phyloP scores from a whole-genome alignment of 768 basidiomycete genomes.

The Lentinula lateritia region DNA sequence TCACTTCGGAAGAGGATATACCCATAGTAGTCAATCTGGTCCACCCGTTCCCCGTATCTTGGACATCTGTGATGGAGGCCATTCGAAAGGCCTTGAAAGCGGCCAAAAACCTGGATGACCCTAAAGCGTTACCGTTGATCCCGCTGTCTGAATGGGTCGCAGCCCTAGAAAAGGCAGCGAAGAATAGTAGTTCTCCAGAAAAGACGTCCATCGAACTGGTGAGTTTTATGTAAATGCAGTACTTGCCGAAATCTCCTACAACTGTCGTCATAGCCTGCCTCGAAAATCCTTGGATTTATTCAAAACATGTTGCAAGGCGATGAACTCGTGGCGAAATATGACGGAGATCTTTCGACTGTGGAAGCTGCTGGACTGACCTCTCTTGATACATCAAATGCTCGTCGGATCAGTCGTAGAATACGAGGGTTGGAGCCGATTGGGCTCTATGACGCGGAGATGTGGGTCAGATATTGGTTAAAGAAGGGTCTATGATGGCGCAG shows the following conservation, averaged over 20 bases:
- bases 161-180: neutral
- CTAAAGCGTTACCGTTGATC: neutral
- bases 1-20: neutral
- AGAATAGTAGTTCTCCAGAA: neutral
- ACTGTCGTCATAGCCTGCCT: neutral
- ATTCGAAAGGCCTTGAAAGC: neutral
- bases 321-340: neutral
- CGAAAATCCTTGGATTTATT: neutral
- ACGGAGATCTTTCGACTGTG: neutral
- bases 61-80: neutral
- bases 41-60: constrained; percentile 5
- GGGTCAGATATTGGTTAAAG: constrained; percentile 16
- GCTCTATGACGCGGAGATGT: constrained; percentile 10
- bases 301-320: neutral
- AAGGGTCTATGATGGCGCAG: neutral
- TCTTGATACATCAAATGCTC: constrained; percentile 9
- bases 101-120: neutral
- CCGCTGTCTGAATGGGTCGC: neutral
- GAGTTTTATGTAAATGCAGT: neutral
- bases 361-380: constrained; percentile 4
- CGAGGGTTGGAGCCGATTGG: constrained; percentile 10
- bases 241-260: neutral
- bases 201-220: neutral
- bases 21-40: constrained; percentile 8
- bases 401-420: constrained; percentile 11